phyloP scores from a whole-genome alignment of 2,329 filamentous ascomycete genomes.

The Fusarium torulosum region DNA sequence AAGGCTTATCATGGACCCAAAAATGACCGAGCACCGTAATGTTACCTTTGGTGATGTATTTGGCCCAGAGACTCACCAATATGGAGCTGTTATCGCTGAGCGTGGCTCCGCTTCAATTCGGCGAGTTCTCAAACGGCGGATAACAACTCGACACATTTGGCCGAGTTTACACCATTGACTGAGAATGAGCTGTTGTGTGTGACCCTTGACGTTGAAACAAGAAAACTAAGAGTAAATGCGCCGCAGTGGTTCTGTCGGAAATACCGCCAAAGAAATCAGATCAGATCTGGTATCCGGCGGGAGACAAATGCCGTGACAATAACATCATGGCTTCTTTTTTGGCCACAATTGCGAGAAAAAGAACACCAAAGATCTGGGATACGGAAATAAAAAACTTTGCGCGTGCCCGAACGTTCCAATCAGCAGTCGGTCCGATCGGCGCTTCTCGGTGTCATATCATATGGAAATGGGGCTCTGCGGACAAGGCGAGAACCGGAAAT shows the following conservation, averaged over 20 bases:
- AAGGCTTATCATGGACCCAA: conserved; percentile 31
- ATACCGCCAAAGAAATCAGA: conserved; percentile 22
- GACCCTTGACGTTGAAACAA: too few species aligned
- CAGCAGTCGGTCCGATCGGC: conserved; percentile 36
- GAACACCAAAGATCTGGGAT: conserved; percentile 22
- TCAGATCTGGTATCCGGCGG: conserved; percentile 24
- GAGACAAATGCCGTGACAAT: conserved; percentile 28
- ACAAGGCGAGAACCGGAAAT: conserved; percentile 33
- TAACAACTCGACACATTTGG: conserved; percentile 24
- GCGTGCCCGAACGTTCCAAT: conserved; percentile 26
- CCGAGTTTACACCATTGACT: conserved; percentile 32
- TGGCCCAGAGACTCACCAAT: neutral
- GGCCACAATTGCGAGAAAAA: conserved; percentile 19
- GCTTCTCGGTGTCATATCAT: conserved; percentile 37
- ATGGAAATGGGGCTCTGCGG: conserved; percentile 23
- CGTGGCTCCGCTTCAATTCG: conserved; percentile 26
- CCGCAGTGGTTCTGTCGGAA: neutral
- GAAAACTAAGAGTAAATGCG: neutral
- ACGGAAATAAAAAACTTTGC: conserved; percentile 33
- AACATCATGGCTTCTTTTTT: conserved; percentile 14
- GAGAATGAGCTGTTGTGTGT: conserved; percentile 4
- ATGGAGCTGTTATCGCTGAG: conserved; percentile 18
- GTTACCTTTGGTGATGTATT: neutral
- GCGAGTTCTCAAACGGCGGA: conserved; percentile 24
- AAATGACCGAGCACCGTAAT: conserved; percentile 21